Evolutionary conservation across 2,329 filamentous ascomycete genomes (phyloP), one percentile per base, ranked within the genome.

Genomic region (Hypoxylon sp.): DNA sequence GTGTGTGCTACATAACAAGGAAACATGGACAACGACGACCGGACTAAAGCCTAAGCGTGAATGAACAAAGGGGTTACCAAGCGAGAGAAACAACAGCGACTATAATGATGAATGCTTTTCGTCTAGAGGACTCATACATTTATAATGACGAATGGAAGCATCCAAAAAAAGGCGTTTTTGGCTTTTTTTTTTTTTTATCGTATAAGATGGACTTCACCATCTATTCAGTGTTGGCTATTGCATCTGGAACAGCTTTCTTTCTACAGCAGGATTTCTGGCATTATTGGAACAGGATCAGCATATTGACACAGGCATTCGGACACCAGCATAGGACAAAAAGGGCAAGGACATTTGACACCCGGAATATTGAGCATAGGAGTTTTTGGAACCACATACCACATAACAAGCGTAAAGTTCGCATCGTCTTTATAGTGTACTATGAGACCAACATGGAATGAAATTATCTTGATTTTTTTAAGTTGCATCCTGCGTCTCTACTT

Each of bases 331-430:
- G 60, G 60, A 59, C 29, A 51, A 64, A 67, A 67, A 68, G 35
- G 59, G 59, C 50, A 48, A 46, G 46, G 62, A 60, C 35, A 26
- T 66, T 50, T 57, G 65, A 59, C 44, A 51, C 48, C 48, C 53
- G 55, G 29, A 31, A 50, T 22, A 35, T 69, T 67, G 31, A 66
- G 65, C 59, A 63, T 65, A 65, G 67, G 67, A 70, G 65, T 67
- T 64, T 60, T 54, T 48, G 54, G 48, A 35, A 14, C 35, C 39
- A 22, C 10, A 44, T 51, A 19, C 33, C 53, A 48, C 37, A 51
- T 31, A 48, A 24, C 55, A 50, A 35, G 55, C 48, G 50, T 31
- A 42, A 31, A 14, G n/a, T 44, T 47, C 46, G 39, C 44, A 48
- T 48, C 54, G 9, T 24, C 53, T 33, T 24, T 54, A 47, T 54